Evolutionary conservation across 139 green algal species (phyloP), one percentile per base, ranked within the genome.

Genomic region (Chlorella vulgaris): DNA sequence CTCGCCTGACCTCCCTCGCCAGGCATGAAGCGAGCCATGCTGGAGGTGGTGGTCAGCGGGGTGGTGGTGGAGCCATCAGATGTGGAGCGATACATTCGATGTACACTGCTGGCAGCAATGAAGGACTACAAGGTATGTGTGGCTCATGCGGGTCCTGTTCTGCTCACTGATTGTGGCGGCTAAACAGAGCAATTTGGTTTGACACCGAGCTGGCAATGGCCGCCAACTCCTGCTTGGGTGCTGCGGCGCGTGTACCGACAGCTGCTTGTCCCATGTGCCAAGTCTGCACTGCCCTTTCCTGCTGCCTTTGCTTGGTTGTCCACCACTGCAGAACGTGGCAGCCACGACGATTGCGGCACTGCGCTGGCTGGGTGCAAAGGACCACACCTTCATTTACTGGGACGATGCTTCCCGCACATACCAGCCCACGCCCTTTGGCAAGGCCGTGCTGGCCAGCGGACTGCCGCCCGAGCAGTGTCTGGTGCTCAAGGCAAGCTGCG

Each of bases 21-120:
- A 50, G 93, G 93, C 70, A 96, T 97, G 93, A 90, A 92, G 84
- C 88, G 90, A 0, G 89, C 92, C 0, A 91, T 97, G 86, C 86
- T 95, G 38, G 93, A 98, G 86, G 91, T 91, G 7, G 86, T 98
- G 8, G 90, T 86, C 0, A 91, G 70, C 38, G 89, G 91, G 47
- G 47, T 58, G 47, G 47, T 96, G 58, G 69, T 53, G 47, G 93
- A 80, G 5, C 58, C 79, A 0, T 21, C 51, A 2, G 94, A 96
- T 71, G 86, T 97, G 33, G 82, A 93, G 50, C 82, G 89, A 35
- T 96, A 93, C 85, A 87, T 95, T 55, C 66, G 90, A 38, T 93
- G 87, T 86, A 97, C 92, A 24, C 87, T 98, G 76, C 86, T 97
- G 66, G 58, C 83, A 15, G 84, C 88, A 31, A 90, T 76, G 55